These are phyloP conservation scores for Kalaharituber pfeilii DNA, from an alignment of 2,329 filamentous ascomycete genomes.

Conservation along the genomic window DNA sequence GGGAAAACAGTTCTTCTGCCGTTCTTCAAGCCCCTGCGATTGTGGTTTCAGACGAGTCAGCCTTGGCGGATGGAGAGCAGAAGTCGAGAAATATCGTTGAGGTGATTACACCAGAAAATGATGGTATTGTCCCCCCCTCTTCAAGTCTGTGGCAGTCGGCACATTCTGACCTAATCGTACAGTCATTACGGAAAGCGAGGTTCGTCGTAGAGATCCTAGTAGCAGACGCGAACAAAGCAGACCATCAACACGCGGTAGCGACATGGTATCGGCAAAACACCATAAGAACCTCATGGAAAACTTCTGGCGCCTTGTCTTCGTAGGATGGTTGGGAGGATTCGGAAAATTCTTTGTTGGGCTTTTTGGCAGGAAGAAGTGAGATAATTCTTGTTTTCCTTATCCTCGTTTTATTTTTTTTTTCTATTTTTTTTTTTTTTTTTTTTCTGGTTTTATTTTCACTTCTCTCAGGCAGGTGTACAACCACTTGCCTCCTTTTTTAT, in stretches of 20 bases:
- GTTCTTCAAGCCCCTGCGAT: not conserved
- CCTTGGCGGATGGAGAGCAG: not conserved
- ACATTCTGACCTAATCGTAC: not conserved
- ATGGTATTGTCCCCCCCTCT: not conserved
- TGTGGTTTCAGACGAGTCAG: not conserved
- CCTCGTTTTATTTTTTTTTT: not conserved
- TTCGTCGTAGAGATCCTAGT: not conserved
- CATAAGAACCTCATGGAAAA: constrained; percentile 1
- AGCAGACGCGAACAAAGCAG: not conserved
- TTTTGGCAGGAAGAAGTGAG: constrained; percentile 4
- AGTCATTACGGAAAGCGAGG: not conserved
- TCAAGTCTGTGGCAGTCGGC: not conserved
- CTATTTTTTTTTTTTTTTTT: not conserved
- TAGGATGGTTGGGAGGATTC: not conserved
- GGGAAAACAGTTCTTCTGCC: not conserved
- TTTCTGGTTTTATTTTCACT: not conserved
- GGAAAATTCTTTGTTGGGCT: constrained; percentile 3
- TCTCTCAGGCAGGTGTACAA: not conserved
- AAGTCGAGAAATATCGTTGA: not conserved
- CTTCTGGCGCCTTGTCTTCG: not conserved
- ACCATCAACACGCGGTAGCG: not conserved
- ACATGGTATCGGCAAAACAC: not conserved
- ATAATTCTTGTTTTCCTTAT: constrained; percentile 1
- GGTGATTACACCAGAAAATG: not conserved
- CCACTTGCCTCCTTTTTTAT: not conserved